These are phyloP conservation scores for Trematosphaeria pertusa DNA, from an alignment of 2,329 filamentous ascomycete species.

Conservation along the genomic window DNA sequence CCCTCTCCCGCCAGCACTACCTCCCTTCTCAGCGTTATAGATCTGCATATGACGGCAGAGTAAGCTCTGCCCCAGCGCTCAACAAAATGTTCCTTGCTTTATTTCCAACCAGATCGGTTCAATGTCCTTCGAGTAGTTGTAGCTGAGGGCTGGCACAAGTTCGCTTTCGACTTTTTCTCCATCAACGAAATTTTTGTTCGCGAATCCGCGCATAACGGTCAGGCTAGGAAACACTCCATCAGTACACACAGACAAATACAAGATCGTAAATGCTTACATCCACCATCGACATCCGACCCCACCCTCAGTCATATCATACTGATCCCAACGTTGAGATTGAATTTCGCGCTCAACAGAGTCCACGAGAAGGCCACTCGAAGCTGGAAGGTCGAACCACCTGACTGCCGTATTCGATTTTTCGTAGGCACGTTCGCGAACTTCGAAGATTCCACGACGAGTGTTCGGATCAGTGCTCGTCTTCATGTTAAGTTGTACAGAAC, in stretches of 20 bases:
- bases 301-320: slow-evolving; percentile 5
- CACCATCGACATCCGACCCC: slow-evolving; percentile 7
- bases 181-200: not conserved
- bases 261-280: slow-evolving; percentile 3
- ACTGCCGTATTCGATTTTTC: not conserved
- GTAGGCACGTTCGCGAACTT: not conserved
- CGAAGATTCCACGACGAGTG: not conserved
- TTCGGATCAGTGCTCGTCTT: not conserved
- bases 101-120: not conserved
- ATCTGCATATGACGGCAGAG: no score
- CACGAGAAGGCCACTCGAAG: not conserved
- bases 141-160: not conserved
- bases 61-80: no score
- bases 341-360: slow-evolving; percentile 1
- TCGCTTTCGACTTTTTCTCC: not conserved
- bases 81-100: slow-evolving; percentile 3
- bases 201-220: slow-evolving; percentile 4
- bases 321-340: not conserved
- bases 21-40: slow-evolving; percentile 3
- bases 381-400: not conserved
- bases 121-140: not conserved
- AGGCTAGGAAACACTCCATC: not conserved
- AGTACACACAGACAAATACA: not conserved
- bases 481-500: slow-evolving; percentile 6
- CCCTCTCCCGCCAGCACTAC: not conserved